Percentiles rank a stretch among this genome's conserved stretches.
These are phyloP conservation scores for Amanita fuliginea DNA, from an alignment of 768 basidiomycete genomes.

Conservation along the genomic window DNA sequence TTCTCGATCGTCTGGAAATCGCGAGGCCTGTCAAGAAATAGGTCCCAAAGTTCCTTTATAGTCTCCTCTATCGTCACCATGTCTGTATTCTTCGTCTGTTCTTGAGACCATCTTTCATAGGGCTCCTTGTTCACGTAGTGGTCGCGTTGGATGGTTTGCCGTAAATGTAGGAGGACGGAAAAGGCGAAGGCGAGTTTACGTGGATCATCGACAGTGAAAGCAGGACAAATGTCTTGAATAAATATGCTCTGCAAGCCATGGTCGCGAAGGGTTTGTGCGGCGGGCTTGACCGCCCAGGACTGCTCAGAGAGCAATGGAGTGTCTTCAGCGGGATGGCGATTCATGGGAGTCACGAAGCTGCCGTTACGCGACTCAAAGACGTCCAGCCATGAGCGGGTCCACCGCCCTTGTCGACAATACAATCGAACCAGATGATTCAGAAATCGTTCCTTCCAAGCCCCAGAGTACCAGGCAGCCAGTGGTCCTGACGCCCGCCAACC, in stretches of 20 bases:
- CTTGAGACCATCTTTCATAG: slow-evolving; percentile 33
- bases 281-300: slow-evolving; percentile 2
- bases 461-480: slow-evolving; percentile 27
- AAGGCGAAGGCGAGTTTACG: slow-evolving; percentile 1
- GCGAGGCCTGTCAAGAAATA: slow-evolving; percentile 30
- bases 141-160: slow-evolving; percentile 13
- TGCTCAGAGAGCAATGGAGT: slow-evolving; percentile 3
- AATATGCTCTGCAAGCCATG: slow-evolving; percentile 3
- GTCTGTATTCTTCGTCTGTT: slow-evolving; percentile 13
- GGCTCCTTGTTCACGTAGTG: slow-evolving; percentile 17
- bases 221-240: slow-evolving; percentile 1
- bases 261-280: slow-evolving; percentile 1
- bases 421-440: slow-evolving; percentile 78
- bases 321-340: background rate
- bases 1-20: slow-evolving; percentile 31
- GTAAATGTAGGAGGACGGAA: slow-evolving; percentile 23
- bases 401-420: slow-evolving; percentile 65
- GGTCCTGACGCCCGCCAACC: slow-evolving; percentile 46
- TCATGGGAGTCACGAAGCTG: background rate
- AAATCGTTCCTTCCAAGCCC: slow-evolving; percentile 18
- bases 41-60: slow-evolving; percentile 25
- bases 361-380: background rate
- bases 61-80: slow-evolving; percentile 22
- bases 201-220: slow-evolving; percentile 4
- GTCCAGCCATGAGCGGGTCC: slow-evolving; percentile 40